phyloP scores from a whole-genome alignment of 176 grass and related monocot genomes.

The Carex scoparia region DNA sequence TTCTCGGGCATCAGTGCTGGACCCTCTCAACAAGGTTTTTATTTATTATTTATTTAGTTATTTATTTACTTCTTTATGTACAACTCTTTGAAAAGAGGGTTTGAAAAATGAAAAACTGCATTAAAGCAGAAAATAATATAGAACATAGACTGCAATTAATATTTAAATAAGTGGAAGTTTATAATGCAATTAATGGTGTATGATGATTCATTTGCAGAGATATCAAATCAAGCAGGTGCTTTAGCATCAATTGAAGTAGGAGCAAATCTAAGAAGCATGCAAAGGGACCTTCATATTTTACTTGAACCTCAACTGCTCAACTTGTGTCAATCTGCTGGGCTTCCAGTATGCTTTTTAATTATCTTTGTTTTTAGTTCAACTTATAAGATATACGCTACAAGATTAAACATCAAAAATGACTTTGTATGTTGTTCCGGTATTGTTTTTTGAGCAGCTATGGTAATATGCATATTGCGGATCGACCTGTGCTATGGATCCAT shows the following conservation, averaged over 20 bases:
- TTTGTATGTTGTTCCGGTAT: too few relatives aligned
- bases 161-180: neutral
- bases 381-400: neutral
- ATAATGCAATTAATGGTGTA: neutral
- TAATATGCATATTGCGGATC: too few relatives aligned
- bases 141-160: too few relatives aligned
- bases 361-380: neutral
- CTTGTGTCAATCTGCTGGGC: constrained; percentile 52
- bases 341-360: constrained; percentile 50
- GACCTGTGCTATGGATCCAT: too few relatives aligned
- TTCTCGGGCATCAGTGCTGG: neutral
- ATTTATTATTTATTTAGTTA: too few relatives aligned
- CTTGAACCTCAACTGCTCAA: constrained; percentile 60
- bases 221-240: neutral
- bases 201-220: neutral
- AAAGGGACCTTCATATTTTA: constrained; percentile 54
- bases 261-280: constrained; percentile 48
- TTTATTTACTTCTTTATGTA: constrained; percentile 7
- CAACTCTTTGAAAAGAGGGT: neutral
- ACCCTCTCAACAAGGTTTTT: neutral
- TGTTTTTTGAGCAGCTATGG: too few relatives aligned
- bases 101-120: neutral
- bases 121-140: neutral
- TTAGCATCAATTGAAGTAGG: constrained; percentile 24
- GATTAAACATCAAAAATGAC: too few relatives aligned